A percentile compares a stretch with the other conserved stretches of the same genome.
phyloP scores from a whole-genome alignment of 208 protist species.

The Acanthamoeba sp. region DNA sequence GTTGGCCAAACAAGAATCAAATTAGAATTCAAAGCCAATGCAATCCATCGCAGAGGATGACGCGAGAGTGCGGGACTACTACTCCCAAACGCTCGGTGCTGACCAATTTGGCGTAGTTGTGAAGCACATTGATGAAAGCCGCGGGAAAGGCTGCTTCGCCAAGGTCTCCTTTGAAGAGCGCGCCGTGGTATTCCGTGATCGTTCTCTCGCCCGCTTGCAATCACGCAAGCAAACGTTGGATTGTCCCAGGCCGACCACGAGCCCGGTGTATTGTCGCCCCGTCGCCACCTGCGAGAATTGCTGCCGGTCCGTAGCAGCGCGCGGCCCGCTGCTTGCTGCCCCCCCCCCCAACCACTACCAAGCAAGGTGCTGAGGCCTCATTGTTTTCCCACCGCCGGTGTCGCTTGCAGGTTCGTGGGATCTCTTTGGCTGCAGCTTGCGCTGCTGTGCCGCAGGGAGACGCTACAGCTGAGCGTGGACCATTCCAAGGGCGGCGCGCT shows the following conservation, averaged over 20 bases:
- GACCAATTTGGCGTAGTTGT: not conserved
- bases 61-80: not conserved
- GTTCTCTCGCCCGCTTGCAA: not conserved
- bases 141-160: not conserved
- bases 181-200: not conserved
- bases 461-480: not conserved
- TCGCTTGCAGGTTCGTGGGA: constrained; percentile 15
- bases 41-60: too few relatives aligned
- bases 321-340: too few relatives aligned
- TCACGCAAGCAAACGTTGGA: not conserved
- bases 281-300: not conserved
- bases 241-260: too few relatives aligned
- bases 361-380: too few relatives aligned
- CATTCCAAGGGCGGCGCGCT: not conserved
- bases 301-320: too few relatives aligned
- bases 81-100: not conserved
- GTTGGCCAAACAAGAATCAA: too few relatives aligned
- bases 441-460: not conserved
- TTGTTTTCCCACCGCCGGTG: too few relatives aligned
- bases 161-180: not conserved
- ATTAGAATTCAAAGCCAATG: too few relatives aligned
- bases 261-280: not conserved
- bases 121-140: not conserved
- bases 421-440: not conserved
- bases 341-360: too few relatives aligned